Conservation (phyloP, 2,329 filamentous ascomycete species). For the Eutypella sp. region DNA sequence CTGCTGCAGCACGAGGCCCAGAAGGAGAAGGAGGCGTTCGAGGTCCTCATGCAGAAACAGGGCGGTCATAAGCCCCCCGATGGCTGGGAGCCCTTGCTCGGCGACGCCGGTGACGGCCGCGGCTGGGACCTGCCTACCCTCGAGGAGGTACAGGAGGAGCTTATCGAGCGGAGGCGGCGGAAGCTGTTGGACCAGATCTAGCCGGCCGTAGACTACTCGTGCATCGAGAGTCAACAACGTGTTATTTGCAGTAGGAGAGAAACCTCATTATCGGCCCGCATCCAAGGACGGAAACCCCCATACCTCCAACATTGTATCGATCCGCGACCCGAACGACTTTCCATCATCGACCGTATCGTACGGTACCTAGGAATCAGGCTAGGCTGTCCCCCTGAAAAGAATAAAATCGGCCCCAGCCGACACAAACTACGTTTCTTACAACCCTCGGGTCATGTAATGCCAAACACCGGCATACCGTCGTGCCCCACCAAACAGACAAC, state of each 20-base stretch:
- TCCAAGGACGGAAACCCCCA: not conserved
- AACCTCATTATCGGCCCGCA: no score
- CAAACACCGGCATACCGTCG: no score
- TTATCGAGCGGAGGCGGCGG: conserved; percentile 79
- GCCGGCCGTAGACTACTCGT: no score
- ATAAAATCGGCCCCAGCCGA: no score
- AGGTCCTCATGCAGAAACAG: conserved; percentile 56
- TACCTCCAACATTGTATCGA: no score
- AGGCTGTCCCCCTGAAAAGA: no score
- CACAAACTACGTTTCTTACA: no score
- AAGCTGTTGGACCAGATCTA: conserved; percentile 77
- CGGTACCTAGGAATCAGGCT: no score
- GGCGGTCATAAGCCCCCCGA: conserved; percentile 55
- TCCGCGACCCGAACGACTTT: not conserved
- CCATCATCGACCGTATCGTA: not conserved
- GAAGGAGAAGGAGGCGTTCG: conserved; percentile 78
- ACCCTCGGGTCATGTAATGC: no score
- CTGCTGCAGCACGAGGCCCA: conserved; percentile 74
- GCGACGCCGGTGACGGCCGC: conserved; percentile 77
- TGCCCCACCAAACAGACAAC: no score
- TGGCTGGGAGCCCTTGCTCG: conserved; percentile 81
- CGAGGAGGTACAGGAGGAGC: conserved; percentile 90
- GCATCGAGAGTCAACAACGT: no score
- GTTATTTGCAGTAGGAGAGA: no score
- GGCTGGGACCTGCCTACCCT: conserved; percentile 79